Evolutionary conservation across 306 rosid species (phyloP).

Genomic region (Adenanthera pavonina): DNA sequence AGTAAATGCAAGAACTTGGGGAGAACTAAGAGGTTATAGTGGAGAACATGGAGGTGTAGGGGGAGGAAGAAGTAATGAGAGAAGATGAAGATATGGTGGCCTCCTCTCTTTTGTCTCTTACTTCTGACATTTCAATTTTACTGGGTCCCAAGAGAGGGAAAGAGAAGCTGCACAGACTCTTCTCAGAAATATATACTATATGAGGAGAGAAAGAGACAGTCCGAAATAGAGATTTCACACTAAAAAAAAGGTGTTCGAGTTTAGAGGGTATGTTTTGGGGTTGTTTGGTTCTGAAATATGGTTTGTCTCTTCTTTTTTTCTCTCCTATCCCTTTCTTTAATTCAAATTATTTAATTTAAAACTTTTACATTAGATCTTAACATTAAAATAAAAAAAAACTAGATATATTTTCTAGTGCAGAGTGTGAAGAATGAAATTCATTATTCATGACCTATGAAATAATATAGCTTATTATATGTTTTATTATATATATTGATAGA

Average conservation of each 20-base stretch:
- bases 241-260: not conserved
- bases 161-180: constrained; percentile 31
- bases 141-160: constrained; percentile 50
- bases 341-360: no score
- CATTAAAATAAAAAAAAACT: no score
- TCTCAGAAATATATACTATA: constrained; percentile 36
- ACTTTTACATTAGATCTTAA: no score
- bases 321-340: no score
- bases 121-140: constrained; percentile 40
- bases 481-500: not conserved
- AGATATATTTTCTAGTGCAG: no score
- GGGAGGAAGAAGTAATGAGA: constrained; percentile 38
- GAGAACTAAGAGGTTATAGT: constrained; percentile 37
- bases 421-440: no score
- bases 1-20: constrained; percentile 50
- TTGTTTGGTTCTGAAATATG: not conserved
- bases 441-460: no score
- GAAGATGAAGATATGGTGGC: constrained; percentile 44
- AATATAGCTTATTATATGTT: no score
- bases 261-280: not conserved
- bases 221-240: constrained; percentile 24
- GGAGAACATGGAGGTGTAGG: constrained; percentile 62
- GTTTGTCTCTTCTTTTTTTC: not conserved
- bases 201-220: not conserved
- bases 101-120: constrained; percentile 42